Conservation (phyloP, 2,329 filamentous ascomycete genomes). For the Aspergillus transmontanensis region DNA sequence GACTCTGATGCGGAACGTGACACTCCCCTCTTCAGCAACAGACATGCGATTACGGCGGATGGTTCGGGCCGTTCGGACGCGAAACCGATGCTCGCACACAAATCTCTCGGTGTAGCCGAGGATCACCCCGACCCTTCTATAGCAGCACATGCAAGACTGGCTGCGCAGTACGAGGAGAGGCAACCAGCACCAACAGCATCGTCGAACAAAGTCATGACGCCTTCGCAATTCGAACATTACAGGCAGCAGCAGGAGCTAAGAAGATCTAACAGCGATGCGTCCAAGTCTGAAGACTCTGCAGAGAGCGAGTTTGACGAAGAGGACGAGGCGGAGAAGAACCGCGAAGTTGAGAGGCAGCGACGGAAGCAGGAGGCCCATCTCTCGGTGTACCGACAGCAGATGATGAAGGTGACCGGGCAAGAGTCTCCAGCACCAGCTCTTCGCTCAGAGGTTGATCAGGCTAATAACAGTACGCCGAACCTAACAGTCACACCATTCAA, state of each 20-base stretch:
- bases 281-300: constrained; percentile 55
- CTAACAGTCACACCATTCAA: constrained; percentile 48
- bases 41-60: constrained; percentile 12
- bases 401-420: constrained; percentile 94
- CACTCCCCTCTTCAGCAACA: constrained; percentile 30
- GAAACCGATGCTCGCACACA: constrained; percentile 18
- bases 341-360: constrained; percentile 72
- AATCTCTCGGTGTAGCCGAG: constrained; percentile 16
- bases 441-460: constrained; percentile 60
- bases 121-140: constrained; percentile 35
- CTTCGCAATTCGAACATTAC: constrained; percentile 81
- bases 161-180: constrained; percentile 47
- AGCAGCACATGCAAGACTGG: constrained; percentile 47
- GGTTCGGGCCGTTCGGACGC: constrained; percentile 12
- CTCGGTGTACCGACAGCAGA: constrained; percentile 86
- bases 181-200: constrained; percentile 37
- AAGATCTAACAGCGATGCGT: constrained; percentile 54
- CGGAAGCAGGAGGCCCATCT: constrained; percentile 89
- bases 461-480: constrained; percentile 64
- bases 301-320: constrained; percentile 73
- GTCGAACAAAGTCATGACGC: constrained; percentile 83
- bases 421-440: constrained; percentile 52
- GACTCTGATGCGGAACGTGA: constrained; percentile 27
- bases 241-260: constrained; percentile 70
- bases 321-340: constrained; percentile 76